A percentile compares a stretch with the other conserved stretches of the same genome.
These are phyloP conservation scores for Thelonectria blattea DNA, from an alignment of 2,329 filamentous ascomycete genomes.

Conservation along the genomic window DNA sequence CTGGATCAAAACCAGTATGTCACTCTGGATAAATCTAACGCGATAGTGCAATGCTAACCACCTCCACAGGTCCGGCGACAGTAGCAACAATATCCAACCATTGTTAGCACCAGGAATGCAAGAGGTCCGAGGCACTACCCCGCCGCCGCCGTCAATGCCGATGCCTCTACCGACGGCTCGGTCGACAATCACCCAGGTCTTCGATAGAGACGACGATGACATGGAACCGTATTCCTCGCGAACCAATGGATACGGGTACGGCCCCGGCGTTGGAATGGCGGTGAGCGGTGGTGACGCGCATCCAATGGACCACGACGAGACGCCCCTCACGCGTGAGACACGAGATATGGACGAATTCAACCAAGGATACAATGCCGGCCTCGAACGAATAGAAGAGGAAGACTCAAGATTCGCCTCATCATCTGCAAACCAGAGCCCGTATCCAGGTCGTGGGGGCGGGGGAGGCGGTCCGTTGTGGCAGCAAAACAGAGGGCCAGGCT, in stretches of 20 bases:
- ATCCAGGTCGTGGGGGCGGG: slow-evolving; percentile 33
- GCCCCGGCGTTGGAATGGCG: slow-evolving; percentile 22
- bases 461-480: slow-evolving; percentile 58
- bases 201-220: slow-evolving; percentile 21
- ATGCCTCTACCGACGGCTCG: slow-evolving; percentile 26
- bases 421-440: slow-evolving; percentile 25
- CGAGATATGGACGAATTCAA: slow-evolving; percentile 51
- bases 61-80: slow-evolving; percentile 36
- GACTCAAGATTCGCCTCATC: slow-evolving; percentile 32
- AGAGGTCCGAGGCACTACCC: slow-evolving; percentile 34
- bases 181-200: slow-evolving; percentile 26
- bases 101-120: slow-evolving; percentile 33
- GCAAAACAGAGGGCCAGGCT: slow-evolving; percentile 56
- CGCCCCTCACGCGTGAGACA: slow-evolving; percentile 48
- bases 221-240: slow-evolving; percentile 28
- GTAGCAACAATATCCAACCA: slow-evolving; percentile 38
- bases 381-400: slow-evolving; percentile 47
- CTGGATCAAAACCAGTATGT: slow-evolving; percentile 48
- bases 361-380: slow-evolving; percentile 49
- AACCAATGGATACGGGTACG: slow-evolving; percentile 26
- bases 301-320: slow-evolving; percentile 42
- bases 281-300: slow-evolving; percentile 32
- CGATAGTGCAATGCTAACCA: slow-evolving; percentile 24
- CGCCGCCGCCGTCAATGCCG: slow-evolving; percentile 18
- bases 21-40: neutral